phyloP scores from a whole-genome alignment of 805 yeast species.

The Candida caryicola region DNA sequence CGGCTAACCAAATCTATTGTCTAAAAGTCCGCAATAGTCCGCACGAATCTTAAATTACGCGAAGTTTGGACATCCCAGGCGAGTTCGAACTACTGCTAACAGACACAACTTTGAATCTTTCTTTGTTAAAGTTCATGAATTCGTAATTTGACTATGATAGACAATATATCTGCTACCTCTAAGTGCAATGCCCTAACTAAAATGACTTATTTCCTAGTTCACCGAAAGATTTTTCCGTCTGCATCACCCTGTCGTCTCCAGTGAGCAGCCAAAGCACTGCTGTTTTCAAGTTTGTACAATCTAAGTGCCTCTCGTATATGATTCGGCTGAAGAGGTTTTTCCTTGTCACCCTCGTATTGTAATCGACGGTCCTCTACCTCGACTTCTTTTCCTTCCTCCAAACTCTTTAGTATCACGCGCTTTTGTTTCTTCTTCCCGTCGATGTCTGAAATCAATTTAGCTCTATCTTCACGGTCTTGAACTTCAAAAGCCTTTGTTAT shows the following conservation, averaged over 20 bases:
- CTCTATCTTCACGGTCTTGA: slow-evolving; percentile 54
- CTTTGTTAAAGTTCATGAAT: no score
- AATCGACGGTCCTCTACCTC: slow-evolving; percentile 27
- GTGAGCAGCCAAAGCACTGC: slow-evolving; percentile 57
- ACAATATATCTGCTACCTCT: no score
- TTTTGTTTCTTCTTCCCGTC: slow-evolving; percentile 40
- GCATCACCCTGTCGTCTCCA: slow-evolving; percentile 72
- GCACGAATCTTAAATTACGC: no score
- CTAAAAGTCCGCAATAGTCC: no score
- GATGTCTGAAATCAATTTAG: slow-evolving; percentile 33
- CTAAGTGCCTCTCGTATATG: slow-evolving; percentile 90
- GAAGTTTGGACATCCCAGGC: no score
- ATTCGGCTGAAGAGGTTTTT: slow-evolving; percentile 72
- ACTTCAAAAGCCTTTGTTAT: slow-evolving; percentile 77
- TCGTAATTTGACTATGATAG: no score
- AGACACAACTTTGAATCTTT: background rate
- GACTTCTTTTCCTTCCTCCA: slow-evolving; percentile 38
- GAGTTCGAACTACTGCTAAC: no score
- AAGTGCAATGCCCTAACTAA: no score
- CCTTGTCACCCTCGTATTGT: slow-evolving; percentile 38
- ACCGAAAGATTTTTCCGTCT: slow-evolving; percentile 69
- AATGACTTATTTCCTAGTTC: no score
- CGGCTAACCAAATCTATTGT: no score
- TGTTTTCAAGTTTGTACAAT: slow-evolving; percentile 62
- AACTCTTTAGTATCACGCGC: slow-evolving; percentile 31